A percentile compares a stretch with the other conserved stretches of the same genome.
phyloP scores from a whole-genome alignment of 176 grass and related monocot species.

The Avena eriantha region DNA sequence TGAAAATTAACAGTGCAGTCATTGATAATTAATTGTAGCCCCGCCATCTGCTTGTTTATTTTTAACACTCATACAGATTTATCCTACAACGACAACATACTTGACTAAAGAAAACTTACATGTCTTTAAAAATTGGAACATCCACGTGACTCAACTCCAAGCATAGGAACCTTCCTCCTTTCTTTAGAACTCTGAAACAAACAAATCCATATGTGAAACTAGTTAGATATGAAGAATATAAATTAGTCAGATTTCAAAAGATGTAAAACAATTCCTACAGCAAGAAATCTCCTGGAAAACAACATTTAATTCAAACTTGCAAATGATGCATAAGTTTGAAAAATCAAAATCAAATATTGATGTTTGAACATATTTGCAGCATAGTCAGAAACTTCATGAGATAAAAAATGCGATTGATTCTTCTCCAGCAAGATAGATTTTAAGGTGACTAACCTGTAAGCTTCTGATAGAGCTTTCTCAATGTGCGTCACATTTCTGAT shows the following conservation, averaged over 20 bases:
- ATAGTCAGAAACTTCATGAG: no score
- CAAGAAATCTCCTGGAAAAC: neutral
- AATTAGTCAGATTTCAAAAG: neutral
- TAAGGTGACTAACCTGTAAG: slow-evolving; percentile 64
- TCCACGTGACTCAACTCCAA: slow-evolving; percentile 96
- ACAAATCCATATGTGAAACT: slow-evolving; percentile 13
- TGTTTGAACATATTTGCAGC: neutral
- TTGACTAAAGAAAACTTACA: slow-evolving; percentile 61
- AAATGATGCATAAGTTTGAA: neutral
- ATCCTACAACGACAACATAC: neutral
- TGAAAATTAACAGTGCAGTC: neutral
- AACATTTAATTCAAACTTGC: neutral
- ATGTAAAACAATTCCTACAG: neutral
- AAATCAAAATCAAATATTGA: neutral
- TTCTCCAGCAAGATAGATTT: no score
- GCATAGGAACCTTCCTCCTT: slow-evolving; percentile 87
- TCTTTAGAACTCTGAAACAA: slow-evolving; percentile 78
- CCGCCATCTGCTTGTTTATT: neutral
- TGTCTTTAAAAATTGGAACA: slow-evolving; percentile 73
- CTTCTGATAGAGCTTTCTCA: slow-evolving; percentile 86
- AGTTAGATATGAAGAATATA: slow-evolving; percentile 17
- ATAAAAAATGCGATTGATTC: no score
- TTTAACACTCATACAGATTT: slow-evolving; percentile 22
- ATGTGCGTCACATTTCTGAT: slow-evolving; percentile 97
- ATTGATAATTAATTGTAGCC: neutral